Base-by-base conservation (phyloP, 495 filamentous ascomycete species). In the Lasiosphaeria hispida region DNA sequence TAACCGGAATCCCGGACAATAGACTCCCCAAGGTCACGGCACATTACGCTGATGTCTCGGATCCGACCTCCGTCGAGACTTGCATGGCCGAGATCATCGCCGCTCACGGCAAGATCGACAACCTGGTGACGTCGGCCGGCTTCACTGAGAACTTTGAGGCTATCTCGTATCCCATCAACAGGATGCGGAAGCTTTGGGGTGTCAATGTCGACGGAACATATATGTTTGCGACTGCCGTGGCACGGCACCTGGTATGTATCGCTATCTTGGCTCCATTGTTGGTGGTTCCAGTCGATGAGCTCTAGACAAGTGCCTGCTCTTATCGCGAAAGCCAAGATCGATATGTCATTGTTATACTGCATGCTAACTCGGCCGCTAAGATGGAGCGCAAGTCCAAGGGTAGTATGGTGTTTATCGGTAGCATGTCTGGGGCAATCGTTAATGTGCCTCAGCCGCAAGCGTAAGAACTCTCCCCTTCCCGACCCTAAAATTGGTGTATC, bases 171-270 rank as follows among this genome's bases (percentile, higher is more conserved):
- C 91, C 92, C 0, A 81, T 88, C 54, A 92, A 96, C 62, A 84
- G 92, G 55, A 84, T 96, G 72, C 83, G 90, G 74, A 95, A 94
- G 77, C 83, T 97, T 13, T 96, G 90, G 91, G 85, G 85, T 10
- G 92, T 97, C 64, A 96, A 97, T 61, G 91, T 97, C 0, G 88
- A 98, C 61, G 94, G 94, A 11, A 96, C 93, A 15, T 97, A 95
- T 62, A 75, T 96, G 17, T 96, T 92, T 69, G 90, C 93, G 2
- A 87, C 84, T 10, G 87, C 83, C 17, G 86, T 96, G 14, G 93
- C 93, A 13, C 87, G 88, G 69, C 92, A 97, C 63, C 72, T 98
- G 58, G 66, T 69, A n/a, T 14, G 66, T 58, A 49, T 45, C 1
- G 11, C 30, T 36, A 47, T 1, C 33, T 44, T 33, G n/a, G n/a